Evolutionary conservation across 148 eudicot genomes (phyloP), one percentile per base, ranked within the genome.

Genomic region (Euryodendron excelsum): DNA sequence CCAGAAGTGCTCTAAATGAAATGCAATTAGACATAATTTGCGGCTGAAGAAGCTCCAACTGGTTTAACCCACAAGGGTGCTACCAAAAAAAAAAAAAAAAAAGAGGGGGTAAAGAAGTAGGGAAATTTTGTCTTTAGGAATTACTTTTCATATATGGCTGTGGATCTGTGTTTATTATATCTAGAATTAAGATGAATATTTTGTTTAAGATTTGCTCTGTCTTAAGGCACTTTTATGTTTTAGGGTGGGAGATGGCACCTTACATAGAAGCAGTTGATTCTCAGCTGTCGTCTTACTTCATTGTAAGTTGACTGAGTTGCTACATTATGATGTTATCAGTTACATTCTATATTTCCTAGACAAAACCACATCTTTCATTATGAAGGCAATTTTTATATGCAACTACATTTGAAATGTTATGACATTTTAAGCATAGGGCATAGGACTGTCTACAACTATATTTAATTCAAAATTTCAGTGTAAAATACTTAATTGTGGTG

Each of bases 201-300:
- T 76, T 65, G 71, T 34, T 73, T 27, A 48, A 65, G 5, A 47
- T 36, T 56, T 48, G 30, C 14, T 52, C 41, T 53, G 33, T 25
- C 72, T 78, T 44, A 83, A 27, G 58, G 48, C 33, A 50, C 45
- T 7, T 71, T 71, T 81, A 53, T 83, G 76, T 74, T 86, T 33
- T 85, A 94, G 97, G 85, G 84, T 96, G 97, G 98, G 92, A 96
- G 73, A 91, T 96, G 95, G 98, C 95, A 11, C 99, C 99, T 4
- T 96, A 96, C 72, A 90, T 96, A 61, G 98, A 96, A 87, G 94
- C 98, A 73, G 84, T 96, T 81, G 99, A 96, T 85, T 90, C 99
- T 69, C 99, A 96, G 83, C 83, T 55, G 47, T 88, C 90, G 5
- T 87, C 91, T 11, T 80, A 80, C 73, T 93, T 90, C 87, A 83